A percentile compares a stretch with the other conserved stretches of the same genome.
These are phyloP conservation scores for Juglanconis oblonga DNA, from an alignment of 2,329 filamentous ascomycete species.

Conservation along the genomic window DNA sequence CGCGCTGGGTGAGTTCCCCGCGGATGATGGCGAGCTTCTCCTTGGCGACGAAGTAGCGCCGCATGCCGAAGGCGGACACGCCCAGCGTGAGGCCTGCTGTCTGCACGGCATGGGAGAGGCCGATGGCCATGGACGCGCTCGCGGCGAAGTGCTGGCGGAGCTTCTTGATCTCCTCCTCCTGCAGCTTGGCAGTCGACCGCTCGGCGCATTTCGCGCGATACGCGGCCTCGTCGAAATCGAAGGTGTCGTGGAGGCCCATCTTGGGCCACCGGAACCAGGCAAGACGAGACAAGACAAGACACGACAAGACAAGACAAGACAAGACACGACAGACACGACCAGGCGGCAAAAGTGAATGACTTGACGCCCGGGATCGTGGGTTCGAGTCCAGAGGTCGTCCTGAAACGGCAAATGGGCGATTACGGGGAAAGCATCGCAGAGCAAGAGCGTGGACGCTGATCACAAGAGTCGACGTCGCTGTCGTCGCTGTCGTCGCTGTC, in stretches of 20 bases:
- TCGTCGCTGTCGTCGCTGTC: no score
- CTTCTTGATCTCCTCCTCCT: conserved; percentile 15
- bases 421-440: background rate
- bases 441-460: background rate
- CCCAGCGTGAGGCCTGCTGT: conserved; percentile 14
- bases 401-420: no score
- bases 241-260: conserved; percentile 17
- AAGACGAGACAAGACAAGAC: background rate
- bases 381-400: no score
- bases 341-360: no score
- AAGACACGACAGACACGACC: no score
- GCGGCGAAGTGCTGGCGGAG: conserved; percentile 16
- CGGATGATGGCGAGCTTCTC: conserved; percentile 17
- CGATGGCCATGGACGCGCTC: conserved; percentile 16
- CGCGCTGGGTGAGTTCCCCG: conserved; percentile 14
- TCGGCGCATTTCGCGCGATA: conserved; percentile 16
- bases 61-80: conserved; percentile 13
- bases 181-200: conserved; percentile 12
- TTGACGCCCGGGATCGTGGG: no score
- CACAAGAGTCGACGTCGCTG: background rate
- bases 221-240: conserved; percentile 15
- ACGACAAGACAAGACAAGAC: background rate
- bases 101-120: conserved; percentile 12
- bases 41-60: conserved; percentile 14
- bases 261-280: background rate